Conservation (phyloP, 768 basidiomycete genomes). For the Macrocybe gigantea region DNA sequence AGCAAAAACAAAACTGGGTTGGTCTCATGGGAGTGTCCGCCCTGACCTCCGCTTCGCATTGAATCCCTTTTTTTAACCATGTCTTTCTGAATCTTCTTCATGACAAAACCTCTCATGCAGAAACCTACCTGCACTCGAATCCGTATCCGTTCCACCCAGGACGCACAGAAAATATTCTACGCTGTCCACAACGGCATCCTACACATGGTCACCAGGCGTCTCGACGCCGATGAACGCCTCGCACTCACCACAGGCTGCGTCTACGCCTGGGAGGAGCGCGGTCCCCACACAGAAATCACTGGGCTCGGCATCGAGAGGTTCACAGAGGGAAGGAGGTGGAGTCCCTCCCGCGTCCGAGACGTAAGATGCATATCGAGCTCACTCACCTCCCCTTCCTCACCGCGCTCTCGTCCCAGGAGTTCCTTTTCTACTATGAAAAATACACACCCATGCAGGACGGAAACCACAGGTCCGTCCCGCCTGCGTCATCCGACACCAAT, state of each 20-base stretch:
- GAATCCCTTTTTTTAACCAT: conserved; percentile 5
- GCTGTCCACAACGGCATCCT: conserved; percentile 59
- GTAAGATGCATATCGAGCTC: conserved; percentile 31
- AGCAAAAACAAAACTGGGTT: conserved; percentile 9
- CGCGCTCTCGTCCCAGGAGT: conserved; percentile 46
- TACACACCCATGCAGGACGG: conserved; percentile 43
- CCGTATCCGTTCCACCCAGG: conserved; percentile 71
- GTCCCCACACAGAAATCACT: conserved; percentile 67
- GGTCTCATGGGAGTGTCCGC: background rate
- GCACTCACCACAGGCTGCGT: conserved; percentile 48
- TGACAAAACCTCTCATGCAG: conserved; percentile 41
- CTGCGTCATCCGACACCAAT: background rate
- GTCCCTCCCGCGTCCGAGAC: conserved; percentile 78
- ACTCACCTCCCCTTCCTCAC: conserved; percentile 3
- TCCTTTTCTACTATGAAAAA: conserved; percentile 82
- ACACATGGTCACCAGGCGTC: conserved; percentile 68
- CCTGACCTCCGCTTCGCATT: background rate
- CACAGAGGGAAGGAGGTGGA: conserved; percentile 81
- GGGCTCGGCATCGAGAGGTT: conserved; percentile 81
- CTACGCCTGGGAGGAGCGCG: conserved; percentile 74
- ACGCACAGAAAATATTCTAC: conserved; percentile 79
- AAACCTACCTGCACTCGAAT: conserved; percentile 66
- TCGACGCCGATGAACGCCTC: conserved; percentile 71
- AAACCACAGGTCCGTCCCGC: conserved; percentile 31
- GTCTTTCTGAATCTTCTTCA: background rate